A percentile compares a stretch with the other conserved stretches of the same genome.
Evolutionary conservation across 2,329 filamentous ascomycete genomes (phyloP).

Genomic region (Sphaerulina populicola): DNA sequence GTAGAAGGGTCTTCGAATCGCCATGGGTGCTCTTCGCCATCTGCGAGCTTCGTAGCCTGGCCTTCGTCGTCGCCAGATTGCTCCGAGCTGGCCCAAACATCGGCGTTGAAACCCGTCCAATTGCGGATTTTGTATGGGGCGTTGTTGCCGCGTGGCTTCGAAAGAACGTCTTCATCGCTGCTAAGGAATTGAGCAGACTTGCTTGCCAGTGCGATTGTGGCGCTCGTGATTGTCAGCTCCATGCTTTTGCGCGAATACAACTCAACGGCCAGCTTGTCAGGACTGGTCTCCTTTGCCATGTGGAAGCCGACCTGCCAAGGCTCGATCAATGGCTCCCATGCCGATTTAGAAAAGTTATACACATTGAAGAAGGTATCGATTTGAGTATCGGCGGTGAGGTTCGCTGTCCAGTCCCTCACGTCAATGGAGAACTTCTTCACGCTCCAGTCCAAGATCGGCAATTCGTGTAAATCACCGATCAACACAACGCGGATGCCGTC

Average conservation of each 20-base stretch:
- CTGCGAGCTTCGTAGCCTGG: constrained; percentile 68
- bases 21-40: constrained; percentile 90
- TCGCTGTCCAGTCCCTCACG: constrained; percentile 84
- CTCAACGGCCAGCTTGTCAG: constrained; percentile 72
- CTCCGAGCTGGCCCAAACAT: constrained; percentile 69
- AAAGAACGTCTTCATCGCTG: constrained; percentile 80
- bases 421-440: constrained; percentile 81
- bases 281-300: constrained; percentile 66
- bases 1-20: constrained; percentile 94
- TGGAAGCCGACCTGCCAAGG: constrained; percentile 94
- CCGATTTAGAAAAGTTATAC: constrained; percentile 98
- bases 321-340: constrained; percentile 93
- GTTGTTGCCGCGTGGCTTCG: constrained; percentile 84
- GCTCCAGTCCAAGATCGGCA: constrained; percentile 88
- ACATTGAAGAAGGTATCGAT: constrained; percentile 93
- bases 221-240: constrained; percentile 85
- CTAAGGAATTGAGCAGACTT: constrained; percentile 89
- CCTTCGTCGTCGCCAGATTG: constrained; percentile 50
- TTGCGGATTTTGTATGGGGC: constrained; percentile 91
- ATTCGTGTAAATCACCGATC: constrained; percentile 90
- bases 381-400: constrained; percentile 77
- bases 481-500: constrained; percentile 86
- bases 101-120: constrained; percentile 85
- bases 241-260: constrained; percentile 81
- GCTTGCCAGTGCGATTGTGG: constrained; percentile 83